These are phyloP conservation scores for Mortierella alpina DNA, from an alignment of 192 early-diverging fungal species.

Conservation along the genomic window DNA sequence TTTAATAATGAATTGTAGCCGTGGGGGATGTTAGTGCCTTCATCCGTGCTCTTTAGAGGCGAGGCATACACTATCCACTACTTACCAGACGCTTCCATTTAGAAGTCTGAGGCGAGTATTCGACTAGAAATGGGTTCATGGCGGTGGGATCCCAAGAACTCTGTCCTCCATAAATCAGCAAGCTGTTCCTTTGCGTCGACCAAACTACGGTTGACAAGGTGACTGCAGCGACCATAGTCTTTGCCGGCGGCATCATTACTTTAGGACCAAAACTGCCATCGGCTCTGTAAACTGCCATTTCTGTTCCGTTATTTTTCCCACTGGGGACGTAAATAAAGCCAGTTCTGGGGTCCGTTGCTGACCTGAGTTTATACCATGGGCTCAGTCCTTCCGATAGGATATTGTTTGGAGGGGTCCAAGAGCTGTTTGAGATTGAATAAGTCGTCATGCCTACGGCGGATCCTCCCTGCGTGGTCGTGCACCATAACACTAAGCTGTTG, in stretches of 20 bases:
- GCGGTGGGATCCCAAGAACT: not conserved
- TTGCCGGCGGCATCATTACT: not conserved
- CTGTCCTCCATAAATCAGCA: constrained; percentile 6
- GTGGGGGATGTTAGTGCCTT: not conserved
- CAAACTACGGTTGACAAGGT: not conserved
- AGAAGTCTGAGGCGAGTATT: not conserved
- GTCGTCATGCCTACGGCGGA: too few relatives aligned
- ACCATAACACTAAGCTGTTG: not conserved
- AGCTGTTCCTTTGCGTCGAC: constrained; percentile 1
- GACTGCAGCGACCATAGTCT: not conserved
- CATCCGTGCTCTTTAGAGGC: not conserved
- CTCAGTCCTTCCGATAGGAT: too few relatives aligned
- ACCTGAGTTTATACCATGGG: not conserved
- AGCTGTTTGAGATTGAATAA: not conserved
- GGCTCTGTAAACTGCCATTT: not conserved
- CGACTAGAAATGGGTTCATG: not conserved
- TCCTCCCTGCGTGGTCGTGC: not conserved
- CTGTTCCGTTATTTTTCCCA: not conserved
- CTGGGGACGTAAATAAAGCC: not conserved
- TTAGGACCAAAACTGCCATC: too few relatives aligned
- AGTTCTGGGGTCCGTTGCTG: not conserved
- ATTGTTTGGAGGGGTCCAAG: not conserved
- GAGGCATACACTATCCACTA: not conserved
- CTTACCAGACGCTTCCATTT: not conserved
- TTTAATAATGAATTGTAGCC: not conserved